Conservation (phyloP, 352 stramenopile genomes). For the Globisporangium abappressorium region DNA sequence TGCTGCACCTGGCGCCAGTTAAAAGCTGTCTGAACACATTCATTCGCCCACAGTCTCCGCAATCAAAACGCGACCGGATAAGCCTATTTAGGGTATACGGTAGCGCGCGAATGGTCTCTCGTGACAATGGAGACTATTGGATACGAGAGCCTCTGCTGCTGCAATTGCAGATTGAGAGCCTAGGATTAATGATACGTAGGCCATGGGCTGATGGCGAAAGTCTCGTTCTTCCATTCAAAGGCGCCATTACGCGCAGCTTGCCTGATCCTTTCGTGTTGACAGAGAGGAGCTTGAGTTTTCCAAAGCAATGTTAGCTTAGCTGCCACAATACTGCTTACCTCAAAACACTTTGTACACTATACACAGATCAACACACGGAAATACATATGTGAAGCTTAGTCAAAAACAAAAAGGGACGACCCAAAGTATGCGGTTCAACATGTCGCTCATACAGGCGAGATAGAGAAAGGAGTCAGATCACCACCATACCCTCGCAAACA, state of each 20-base stretch:
- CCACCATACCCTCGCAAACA: not conserved
- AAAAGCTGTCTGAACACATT: not conserved
- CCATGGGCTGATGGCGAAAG: not conserved
- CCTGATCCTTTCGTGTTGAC: not conserved
- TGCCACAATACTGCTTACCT: not conserved
- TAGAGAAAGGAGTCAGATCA: constrained; percentile 3
- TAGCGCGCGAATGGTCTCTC: too few species aligned
- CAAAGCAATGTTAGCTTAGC: not conserved
- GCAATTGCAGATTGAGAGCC: not conserved
- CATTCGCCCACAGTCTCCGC: not conserved
- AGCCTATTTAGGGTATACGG: too few species aligned
- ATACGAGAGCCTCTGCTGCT: not conserved
- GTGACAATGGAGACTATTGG: not conserved
- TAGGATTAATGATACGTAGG: not conserved
- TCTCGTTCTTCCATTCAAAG: too few species aligned
- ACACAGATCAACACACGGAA: not conserved
- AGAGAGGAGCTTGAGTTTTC: not conserved
- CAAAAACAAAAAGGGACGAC: not conserved
- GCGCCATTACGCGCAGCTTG: not conserved
- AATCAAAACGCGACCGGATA: not conserved
- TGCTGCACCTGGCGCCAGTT: not conserved
- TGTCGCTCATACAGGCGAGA: not conserved
- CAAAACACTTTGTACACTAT: not conserved
- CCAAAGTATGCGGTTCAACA: constrained; percentile 4
- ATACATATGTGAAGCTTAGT: not conserved